Conservation (phyloP, 1,284 basidiomycete species). For the Cutaneotrichosporon sp. region DNA sequence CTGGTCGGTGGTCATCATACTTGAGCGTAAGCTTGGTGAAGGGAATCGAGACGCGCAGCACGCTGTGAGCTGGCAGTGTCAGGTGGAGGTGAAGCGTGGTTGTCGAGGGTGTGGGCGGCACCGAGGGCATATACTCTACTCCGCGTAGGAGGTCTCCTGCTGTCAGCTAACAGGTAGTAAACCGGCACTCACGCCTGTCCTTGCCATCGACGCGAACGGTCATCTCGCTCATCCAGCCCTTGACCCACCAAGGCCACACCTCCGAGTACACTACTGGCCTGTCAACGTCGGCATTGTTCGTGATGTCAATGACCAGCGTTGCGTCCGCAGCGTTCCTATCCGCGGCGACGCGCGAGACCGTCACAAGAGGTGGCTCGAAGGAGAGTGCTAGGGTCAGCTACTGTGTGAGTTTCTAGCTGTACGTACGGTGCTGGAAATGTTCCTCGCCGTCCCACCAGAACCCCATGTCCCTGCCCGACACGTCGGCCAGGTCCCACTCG, state of each 20-base stretch:
- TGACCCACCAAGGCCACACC: conserved; percentile 88
- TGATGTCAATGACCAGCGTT: conserved; percentile 66
- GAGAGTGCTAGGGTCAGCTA: conserved; percentile 8
- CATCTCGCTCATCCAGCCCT: conserved; percentile 83
- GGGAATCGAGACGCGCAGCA: conserved; percentile 67
- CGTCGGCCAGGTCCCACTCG: conserved; percentile 35
- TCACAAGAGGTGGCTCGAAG: conserved; percentile 57
- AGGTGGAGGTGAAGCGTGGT: conserved; percentile 71
- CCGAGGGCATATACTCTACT: conserved; percentile 66
- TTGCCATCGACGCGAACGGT: conserved; percentile 51
- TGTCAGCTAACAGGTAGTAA: neutral
- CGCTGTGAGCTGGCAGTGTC: conserved; percentile 66
- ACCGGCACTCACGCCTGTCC: conserved; percentile 11
- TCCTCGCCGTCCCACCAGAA: conserved; percentile 54
- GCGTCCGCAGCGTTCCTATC: conserved; percentile 76
- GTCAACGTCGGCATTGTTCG: conserved; percentile 61
- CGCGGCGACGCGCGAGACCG: conserved; percentile 68
- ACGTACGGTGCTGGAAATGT: conserved; percentile 53
- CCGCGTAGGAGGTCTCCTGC: conserved; percentile 62
- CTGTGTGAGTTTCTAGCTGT: too few relatives aligned
- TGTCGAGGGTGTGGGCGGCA: conserved; percentile 65
- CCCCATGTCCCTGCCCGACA: conserved; percentile 36
- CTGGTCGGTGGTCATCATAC: conserved; percentile 94
- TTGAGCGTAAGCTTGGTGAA: conserved; percentile 82
- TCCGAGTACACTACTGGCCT: conserved; percentile 75